Evolutionary conservation across 2,329 filamentous ascomycete species (phyloP).

Genomic region (Fusarium ambrosium): DNA sequence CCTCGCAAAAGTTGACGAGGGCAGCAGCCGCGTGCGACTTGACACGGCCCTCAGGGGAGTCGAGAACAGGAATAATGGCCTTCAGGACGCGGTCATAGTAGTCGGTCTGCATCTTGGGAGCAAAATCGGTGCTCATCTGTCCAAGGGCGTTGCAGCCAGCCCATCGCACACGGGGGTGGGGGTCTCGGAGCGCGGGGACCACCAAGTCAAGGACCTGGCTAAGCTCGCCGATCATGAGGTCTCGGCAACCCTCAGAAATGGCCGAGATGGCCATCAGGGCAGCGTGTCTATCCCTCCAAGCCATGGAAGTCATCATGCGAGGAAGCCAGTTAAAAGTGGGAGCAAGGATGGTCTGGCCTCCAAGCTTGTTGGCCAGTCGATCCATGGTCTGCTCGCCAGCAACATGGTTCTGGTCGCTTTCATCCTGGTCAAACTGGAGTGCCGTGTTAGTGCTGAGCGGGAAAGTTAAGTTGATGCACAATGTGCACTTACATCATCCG

Average conservation of each 20-base stretch:
- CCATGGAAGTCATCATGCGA: slow-evolving; percentile 94
- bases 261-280: slow-evolving; percentile 99
- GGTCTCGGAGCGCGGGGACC: slow-evolving; percentile 89
- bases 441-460: slow-evolving; percentile 8
- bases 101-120: slow-evolving; percentile 96
- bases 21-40: slow-evolving; percentile 98
- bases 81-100: slow-evolving; percentile 90
- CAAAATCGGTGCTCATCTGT: slow-evolving; percentile 99
- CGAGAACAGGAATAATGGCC: slow-evolving; percentile 91
- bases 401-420: slow-evolving; percentile 97
- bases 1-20: slow-evolving; percentile 98
- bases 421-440: slow-evolving; percentile 85
- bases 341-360: slow-evolving; percentile 90
- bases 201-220: slow-evolving; percentile 95
- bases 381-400: slow-evolving; percentile 99
- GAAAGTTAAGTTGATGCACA: not conserved
- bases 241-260: slow-evolving; percentile 96
- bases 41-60: slow-evolving; percentile 91
- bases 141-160: slow-evolving; percentile 98
- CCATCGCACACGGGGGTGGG: slow-evolving; percentile 95
- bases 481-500: slow-evolving; percentile 81
- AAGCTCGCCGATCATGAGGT: slow-evolving; percentile 94
- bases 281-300: slow-evolving; percentile 95
- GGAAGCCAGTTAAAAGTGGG: slow-evolving; percentile 98
- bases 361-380: slow-evolving; percentile 94